A percentile compares a stretch with the other conserved stretches of the same genome.
Conservation (phyloP, 805 yeast species). For the Diddensiella santjacobensis region DNA sequence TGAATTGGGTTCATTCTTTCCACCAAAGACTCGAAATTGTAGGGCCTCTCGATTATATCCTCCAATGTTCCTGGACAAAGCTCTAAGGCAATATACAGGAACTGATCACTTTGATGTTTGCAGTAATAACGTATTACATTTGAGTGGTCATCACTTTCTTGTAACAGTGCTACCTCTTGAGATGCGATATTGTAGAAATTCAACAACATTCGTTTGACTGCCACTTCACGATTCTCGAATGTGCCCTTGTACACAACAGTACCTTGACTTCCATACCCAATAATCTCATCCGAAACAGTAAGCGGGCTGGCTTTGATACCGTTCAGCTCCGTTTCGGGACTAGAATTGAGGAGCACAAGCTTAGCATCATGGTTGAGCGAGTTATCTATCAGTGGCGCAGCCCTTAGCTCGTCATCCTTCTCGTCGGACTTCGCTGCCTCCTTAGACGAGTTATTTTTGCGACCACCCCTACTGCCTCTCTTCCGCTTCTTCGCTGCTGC, state of each 20-base stretch:
- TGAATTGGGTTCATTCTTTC: conserved; percentile 47
- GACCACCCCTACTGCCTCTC: conserved; percentile 75
- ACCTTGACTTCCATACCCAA: conserved; percentile 96
- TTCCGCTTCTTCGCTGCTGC: conserved; percentile 32
- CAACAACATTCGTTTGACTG: conserved; percentile 88
- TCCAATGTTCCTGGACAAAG: conserved; percentile 86
- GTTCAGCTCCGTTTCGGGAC: conserved; percentile 4
- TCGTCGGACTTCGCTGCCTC: conserved; percentile 1
- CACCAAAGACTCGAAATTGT: conserved; percentile 37
- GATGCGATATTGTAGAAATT: conserved; percentile 93
- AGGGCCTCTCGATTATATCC: conserved; percentile 57
- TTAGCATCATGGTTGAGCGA: conserved; percentile 8
- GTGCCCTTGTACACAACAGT: conserved; percentile 89
- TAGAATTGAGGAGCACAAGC: conserved; percentile 9
- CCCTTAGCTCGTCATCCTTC: conserved; percentile 2
- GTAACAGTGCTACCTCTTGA: conserved; percentile 80
- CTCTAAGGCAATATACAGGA: conserved; percentile 89
- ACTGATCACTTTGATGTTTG: conserved; percentile 84
- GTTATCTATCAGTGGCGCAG: conserved; percentile 6
- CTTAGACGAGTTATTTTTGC: conserved; percentile 69
- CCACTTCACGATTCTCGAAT: conserved; percentile 91
- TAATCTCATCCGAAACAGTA: conserved; percentile 60
- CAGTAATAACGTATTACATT: conserved; percentile 91
- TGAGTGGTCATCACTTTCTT: conserved; percentile 95
- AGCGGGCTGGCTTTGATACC: conserved; percentile 24